Percentiles rank a stretch among this genome's conserved stretches.
Conservation (phyloP, 441 rosid species). For the Cnidoscolus chayamansa region DNA sequence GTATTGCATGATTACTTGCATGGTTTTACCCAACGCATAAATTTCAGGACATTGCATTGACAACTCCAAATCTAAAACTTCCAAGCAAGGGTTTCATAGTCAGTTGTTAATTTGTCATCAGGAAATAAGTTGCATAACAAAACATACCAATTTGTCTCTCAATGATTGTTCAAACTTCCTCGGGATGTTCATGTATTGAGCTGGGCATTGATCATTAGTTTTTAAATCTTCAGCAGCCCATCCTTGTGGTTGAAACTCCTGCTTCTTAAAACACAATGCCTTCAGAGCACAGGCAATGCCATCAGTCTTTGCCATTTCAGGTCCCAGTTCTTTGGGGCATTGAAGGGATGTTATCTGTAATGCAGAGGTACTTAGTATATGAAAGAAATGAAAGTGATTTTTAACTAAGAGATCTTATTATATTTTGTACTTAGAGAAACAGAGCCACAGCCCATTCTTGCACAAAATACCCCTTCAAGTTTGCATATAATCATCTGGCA, state of each 20-base stretch:
- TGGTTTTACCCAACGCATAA: background rate
- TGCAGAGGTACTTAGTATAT: background rate
- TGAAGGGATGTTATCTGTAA: conserved; percentile 42
- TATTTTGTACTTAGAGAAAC: background rate
- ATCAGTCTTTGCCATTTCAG: conserved; percentile 27
- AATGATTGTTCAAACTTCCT: conserved; percentile 29
- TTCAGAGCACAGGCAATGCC: conserved; percentile 44
- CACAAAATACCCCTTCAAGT: background rate
- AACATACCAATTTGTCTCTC: conserved; percentile 21
- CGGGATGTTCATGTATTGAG: conserved; percentile 27
- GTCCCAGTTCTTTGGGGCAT: conserved; percentile 38
- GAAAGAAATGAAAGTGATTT: background rate
- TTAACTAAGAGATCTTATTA: background rate
- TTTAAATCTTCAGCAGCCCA: conserved; percentile 30
- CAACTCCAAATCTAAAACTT: conserved; percentile 11
- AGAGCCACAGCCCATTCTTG: background rate
- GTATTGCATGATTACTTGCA: background rate
- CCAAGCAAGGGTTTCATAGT: conserved; percentile 8
- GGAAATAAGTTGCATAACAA: conserved; percentile 19
- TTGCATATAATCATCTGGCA: conserved; percentile 2
- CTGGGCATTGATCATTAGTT: conserved; percentile 48
- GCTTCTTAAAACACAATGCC: conserved; percentile 35
- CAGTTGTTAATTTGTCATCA: conserved; percentile 20
- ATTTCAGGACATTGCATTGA: conserved; percentile 6
- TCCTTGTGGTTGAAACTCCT: conserved; percentile 34